Conservation (phyloP, 352 stramenopile genomes). For the Discostella stelligera region DNA sequence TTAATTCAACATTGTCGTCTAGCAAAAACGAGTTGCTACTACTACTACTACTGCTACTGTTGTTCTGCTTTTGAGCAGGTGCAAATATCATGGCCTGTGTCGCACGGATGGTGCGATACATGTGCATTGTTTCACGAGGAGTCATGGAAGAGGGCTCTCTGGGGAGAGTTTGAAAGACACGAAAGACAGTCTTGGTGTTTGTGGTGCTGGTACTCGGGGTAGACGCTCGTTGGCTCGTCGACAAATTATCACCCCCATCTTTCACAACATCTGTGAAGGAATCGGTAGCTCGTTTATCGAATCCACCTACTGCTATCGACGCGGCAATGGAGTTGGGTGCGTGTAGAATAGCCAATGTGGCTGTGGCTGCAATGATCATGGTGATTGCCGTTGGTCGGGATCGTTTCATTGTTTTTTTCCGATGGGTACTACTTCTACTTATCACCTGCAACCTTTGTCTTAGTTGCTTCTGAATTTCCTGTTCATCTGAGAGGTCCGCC, state of each 20-base stretch:
- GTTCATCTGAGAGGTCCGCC: background rate
- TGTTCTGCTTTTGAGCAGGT: background rate
- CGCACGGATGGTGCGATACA: conserved; percentile 12
- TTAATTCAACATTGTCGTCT: conserved; percentile 4
- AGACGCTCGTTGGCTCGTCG: background rate
- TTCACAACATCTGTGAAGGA: background rate
- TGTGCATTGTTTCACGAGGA: conserved; percentile 2
- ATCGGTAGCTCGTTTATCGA: background rate
- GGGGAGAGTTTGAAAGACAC: conserved; percentile 30
- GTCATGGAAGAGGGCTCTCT: conserved; percentile 23
- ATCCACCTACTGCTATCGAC: background rate
- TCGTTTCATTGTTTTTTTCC: background rate
- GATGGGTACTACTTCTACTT: background rate
- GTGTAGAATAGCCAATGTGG: background rate
- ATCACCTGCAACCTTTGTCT: background rate
- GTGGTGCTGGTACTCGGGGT: background rate
- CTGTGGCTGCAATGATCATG: background rate
- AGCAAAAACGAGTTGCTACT: background rate
- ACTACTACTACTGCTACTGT: background rate
- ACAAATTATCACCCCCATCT: background rate
- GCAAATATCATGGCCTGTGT: conserved; percentile 29
- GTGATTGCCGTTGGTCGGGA: background rate
- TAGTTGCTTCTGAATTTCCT: background rate
- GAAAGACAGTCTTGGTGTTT: conserved; percentile 7
- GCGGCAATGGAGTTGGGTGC: background rate